phyloP scores from a whole-genome alignment of 139 green algal species.

The Spirogloea muscicola region DNA sequence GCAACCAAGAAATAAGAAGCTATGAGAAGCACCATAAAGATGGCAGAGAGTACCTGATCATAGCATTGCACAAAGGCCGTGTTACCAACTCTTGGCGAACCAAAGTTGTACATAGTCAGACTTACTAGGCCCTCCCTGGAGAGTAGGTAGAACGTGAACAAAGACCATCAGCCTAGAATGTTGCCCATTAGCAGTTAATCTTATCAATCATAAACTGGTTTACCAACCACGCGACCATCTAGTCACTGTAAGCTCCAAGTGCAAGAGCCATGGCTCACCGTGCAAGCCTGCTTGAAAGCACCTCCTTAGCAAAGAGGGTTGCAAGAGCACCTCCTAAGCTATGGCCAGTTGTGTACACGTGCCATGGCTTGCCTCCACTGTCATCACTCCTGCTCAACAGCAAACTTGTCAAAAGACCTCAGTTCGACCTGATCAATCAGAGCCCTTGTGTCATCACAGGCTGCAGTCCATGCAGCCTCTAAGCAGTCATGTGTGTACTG shows the following conservation, averaged over 20 bases:
- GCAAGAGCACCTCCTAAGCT: constrained; percentile 50
- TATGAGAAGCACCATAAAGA: not conserved
- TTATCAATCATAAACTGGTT: too few species aligned
- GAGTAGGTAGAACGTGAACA: not conserved
- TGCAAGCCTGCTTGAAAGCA: not conserved
- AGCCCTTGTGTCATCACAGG: not conserved
- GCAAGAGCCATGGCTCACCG: not conserved
- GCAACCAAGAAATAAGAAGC: not conserved
- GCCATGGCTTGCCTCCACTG: constrained; percentile 29
- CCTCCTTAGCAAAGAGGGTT: constrained; percentile 41
- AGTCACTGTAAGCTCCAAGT: not conserved
- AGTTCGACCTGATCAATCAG: not conserved
- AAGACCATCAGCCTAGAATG: not conserved
- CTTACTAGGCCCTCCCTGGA: constrained; percentile 2
- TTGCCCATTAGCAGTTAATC: not conserved
- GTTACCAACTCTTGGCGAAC: constrained; percentile 50
- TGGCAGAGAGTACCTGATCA: not conserved
- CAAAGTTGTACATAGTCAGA: constrained; percentile 51
- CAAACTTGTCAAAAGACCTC: not conserved
- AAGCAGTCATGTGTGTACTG: not conserved
- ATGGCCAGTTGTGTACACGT: constrained; percentile 49
- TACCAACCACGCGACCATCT: too few species aligned
- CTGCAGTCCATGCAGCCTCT: not conserved
- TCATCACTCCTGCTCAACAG: not conserved
- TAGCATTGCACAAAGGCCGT: constrained; percentile 41